Percentiles rank a stretch among this genome's conserved stretches.
These are phyloP conservation scores for Fusarium protoensiforme DNA, from an alignment of 2,329 filamentous ascomycete genomes.

Conservation along the genomic window DNA sequence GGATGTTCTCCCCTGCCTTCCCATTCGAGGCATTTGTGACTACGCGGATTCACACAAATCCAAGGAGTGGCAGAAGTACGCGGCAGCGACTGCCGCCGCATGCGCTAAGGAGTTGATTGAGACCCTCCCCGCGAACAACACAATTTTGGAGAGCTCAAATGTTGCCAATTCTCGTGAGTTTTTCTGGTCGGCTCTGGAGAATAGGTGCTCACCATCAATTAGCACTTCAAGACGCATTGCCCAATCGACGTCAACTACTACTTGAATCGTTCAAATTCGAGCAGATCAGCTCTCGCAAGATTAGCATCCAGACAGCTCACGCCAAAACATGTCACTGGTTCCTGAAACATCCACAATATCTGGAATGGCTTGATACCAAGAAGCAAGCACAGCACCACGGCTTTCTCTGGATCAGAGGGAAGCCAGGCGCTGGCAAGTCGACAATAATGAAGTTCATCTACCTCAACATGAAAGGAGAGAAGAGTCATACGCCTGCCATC, in stretches of 20 bases:
- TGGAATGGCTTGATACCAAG: constrained; percentile 3
- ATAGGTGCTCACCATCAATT: background rate
- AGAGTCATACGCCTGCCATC: fast-evolving
- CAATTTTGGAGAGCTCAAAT: fast-evolving
- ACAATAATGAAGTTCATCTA: constrained; percentile 57
- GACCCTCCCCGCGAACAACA: fast-evolving
- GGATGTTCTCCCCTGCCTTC: constrained; percentile 46
- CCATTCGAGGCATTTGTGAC: constrained; percentile 54
- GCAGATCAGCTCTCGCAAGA: constrained; percentile 51
- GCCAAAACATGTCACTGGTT: constrained; percentile 36
- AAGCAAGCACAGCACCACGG: constrained; percentile 30
- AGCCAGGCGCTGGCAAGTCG: constrained; percentile 59
- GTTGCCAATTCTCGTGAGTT: background rate
- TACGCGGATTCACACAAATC: constrained; percentile 55
- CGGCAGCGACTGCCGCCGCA: constrained; percentile 48
- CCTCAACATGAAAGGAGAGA: constrained; percentile 1
- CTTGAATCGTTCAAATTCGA: constrained; percentile 51
- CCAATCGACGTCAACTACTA: background rate
- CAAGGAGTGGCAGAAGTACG: constrained; percentile 51
- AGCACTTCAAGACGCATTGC: background rate
- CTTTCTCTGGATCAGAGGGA: constrained; percentile 60
- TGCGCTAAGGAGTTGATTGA: constrained; percentile 28
- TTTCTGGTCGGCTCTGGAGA: no score
- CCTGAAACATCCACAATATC: background rate
- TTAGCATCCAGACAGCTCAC: constrained; percentile 50